These are phyloP conservation scores for Pilobolus umbonatus DNA, from an alignment of 192 early-diverging fungal genomes.

Conservation along the genomic window DNA sequence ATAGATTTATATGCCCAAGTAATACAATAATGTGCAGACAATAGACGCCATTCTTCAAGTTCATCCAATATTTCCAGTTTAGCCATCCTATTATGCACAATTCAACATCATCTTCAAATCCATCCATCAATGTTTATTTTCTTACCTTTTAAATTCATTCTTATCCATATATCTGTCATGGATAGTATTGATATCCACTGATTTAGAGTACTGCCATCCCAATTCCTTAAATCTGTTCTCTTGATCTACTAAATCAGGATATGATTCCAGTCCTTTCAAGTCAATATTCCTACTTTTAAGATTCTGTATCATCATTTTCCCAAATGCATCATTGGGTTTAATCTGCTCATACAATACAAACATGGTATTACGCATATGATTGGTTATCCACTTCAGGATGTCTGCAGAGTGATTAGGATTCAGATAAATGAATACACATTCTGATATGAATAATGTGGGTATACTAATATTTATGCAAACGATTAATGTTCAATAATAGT, in stretches of 20 bases:
- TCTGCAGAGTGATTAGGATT: slow-evolving; percentile 55
- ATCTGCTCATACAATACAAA: slow-evolving; percentile 93
- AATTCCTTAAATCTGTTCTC: slow-evolving; percentile 55
- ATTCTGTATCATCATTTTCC: slow-evolving; percentile 87
- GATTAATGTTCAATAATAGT: not conserved
- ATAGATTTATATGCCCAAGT: slow-evolving; percentile 57
- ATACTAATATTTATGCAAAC: slow-evolving; percentile 28
- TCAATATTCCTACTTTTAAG: slow-evolving; percentile 72
- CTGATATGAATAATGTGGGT: slow-evolving; percentile 89
- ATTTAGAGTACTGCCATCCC: slow-evolving; percentile 56
- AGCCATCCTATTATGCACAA: slow-evolving; percentile 49
- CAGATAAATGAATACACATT: slow-evolving; percentile 92
- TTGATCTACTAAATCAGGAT: slow-evolving; percentile 69
- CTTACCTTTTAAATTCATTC: slow-evolving; percentile 20
- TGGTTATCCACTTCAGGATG: slow-evolving; percentile 71
- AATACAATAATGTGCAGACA: slow-evolving; percentile 84
- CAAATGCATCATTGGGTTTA: slow-evolving; percentile 85
- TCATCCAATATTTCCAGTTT: slow-evolving; percentile 86
- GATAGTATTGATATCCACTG: slow-evolving; percentile 59
- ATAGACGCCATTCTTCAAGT: slow-evolving; percentile 83
- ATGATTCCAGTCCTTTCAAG: slow-evolving; percentile 69
- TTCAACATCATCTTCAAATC: slow-evolving; percentile 76
- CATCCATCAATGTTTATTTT: slow-evolving; percentile 42
- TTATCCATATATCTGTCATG: slow-evolving; percentile 39
- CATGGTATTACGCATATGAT: slow-evolving; percentile 39